These are phyloP conservation scores for Breynia disticha DNA, from an alignment of 441 rosid species.

Conservation along the genomic window DNA sequence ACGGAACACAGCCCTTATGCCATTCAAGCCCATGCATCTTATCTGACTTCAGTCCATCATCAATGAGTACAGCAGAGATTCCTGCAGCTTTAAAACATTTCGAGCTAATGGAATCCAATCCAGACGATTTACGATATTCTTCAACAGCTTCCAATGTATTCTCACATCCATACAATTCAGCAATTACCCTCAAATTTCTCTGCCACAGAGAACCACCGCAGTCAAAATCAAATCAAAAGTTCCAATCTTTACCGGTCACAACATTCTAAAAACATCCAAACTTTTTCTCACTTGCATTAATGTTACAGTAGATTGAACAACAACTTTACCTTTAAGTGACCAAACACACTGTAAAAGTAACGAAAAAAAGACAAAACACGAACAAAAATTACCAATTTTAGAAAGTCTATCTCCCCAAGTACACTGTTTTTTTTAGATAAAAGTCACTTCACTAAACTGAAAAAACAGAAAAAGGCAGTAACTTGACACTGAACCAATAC, in stretches of 20 bases:
- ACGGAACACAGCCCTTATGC: conserved; percentile 52
- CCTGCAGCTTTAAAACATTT: conserved; percentile 62
- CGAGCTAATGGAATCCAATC: conserved; percentile 43
- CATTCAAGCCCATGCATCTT: conserved; percentile 59
- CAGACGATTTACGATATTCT: conserved; percentile 44
- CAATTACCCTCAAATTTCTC: conserved; percentile 76
- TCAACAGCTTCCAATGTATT: conserved; percentile 56
- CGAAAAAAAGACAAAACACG: too few species aligned
- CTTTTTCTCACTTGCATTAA: neutral
- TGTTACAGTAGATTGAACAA: too few species aligned
- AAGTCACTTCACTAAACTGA: too few species aligned
- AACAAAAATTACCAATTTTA: too few species aligned
- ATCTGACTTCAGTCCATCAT: conserved; percentile 78
- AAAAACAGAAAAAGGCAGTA: too few species aligned
- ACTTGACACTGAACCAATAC: too few species aligned
- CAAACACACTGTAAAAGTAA: too few species aligned
- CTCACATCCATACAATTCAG: conserved; percentile 65
- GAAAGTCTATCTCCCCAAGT: too few species aligned
- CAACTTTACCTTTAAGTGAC: too few species aligned
- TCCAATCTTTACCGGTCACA: neutral
- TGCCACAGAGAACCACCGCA: conserved; percentile 17
- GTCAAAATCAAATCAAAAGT: neutral
- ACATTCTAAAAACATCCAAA: neutral
- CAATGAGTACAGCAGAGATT: conserved; percentile 69
- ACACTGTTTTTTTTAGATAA: too few species aligned